phyloP scores from a whole-genome alignment of 495 filamentous ascomycete species.

The Thozetella sp. region DNA sequence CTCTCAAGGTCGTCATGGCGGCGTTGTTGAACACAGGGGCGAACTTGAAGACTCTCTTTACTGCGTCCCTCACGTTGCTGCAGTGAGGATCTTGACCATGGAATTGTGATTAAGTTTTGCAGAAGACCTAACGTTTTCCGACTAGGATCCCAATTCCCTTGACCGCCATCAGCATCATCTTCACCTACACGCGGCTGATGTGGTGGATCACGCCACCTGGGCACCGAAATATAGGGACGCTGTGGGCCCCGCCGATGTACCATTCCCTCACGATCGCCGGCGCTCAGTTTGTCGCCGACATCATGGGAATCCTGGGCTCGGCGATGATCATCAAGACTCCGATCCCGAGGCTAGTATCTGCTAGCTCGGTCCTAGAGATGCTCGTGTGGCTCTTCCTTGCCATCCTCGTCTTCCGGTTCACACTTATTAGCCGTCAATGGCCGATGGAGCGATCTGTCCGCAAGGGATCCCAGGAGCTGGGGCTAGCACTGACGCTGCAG shows the following conservation, averaged over 20 bases:
- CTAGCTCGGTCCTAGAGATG: slow-evolving; percentile 5
- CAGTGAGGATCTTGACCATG: not conserved
- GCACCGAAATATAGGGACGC: not conserved
- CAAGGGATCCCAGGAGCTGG: slow-evolving; percentile 1
- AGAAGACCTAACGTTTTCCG: not conserved
- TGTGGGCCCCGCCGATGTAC: slow-evolving; percentile 7
- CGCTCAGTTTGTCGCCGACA: slow-evolving; percentile 7
- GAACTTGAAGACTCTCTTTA: not conserved
- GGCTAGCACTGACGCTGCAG: not conserved
- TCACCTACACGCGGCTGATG: slow-evolving; percentile 13
- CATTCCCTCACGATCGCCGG: slow-evolving; percentile 3
- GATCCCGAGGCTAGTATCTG: not conserved
- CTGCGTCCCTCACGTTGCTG: not conserved
- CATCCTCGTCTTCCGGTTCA: slow-evolving; percentile 3
- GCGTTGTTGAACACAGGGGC: not conserved
- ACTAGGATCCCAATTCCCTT: slow-evolving; percentile 4
- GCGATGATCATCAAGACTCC: not conserved
- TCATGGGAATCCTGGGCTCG: not conserved
- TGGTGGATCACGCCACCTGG: slow-evolving; percentile 9
- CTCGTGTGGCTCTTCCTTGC: slow-evolving; percentile 4
- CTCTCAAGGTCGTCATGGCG: not conserved
- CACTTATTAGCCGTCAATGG: not conserved
- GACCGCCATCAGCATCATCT: slow-evolving; percentile 5
- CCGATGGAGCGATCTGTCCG: not conserved
- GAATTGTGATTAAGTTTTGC: not conserved